These are phyloP conservation scores for Aspergillus panamensis DNA, from an alignment of 495 filamentous ascomycete species.

Conservation along the genomic window DNA sequence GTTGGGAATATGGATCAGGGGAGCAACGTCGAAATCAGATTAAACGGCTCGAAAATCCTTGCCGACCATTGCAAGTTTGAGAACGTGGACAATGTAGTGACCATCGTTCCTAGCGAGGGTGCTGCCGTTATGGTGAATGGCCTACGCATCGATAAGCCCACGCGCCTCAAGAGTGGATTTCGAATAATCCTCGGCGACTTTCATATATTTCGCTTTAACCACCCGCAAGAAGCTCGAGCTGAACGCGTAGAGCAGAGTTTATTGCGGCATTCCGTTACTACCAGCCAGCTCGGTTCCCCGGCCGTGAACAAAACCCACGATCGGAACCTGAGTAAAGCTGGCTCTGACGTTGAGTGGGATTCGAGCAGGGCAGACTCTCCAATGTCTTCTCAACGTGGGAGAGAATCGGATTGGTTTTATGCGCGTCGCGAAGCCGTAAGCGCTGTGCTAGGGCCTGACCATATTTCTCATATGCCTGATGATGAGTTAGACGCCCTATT, in stretches of 20 bases:
- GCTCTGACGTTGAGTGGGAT: conserved; percentile 64
- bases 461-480: conserved; percentile 82
- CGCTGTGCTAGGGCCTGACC: conserved; percentile 86
- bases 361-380: conserved; percentile 77
- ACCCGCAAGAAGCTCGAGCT: conserved; percentile 90
- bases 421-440: conserved; percentile 88
- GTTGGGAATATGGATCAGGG: conserved; percentile 88
- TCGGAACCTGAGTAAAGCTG: conserved; percentile 68
- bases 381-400: conserved; percentile 58
- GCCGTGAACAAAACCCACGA: conserved; percentile 71
- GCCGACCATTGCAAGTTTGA: conserved; percentile 92
- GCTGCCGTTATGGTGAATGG: conserved; percentile 98
- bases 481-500: conserved; percentile 94
- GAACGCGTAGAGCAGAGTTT: conserved; percentile 88
- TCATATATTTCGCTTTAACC: conserved; percentile 98
- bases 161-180: conserved; percentile 82
- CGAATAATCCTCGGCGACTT: conserved; percentile 97
- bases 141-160: conserved; percentile 75
- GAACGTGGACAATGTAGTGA: conserved; percentile 86
- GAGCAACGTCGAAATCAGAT: conserved; percentile 77
- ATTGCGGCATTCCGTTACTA: conserved; percentile 82
- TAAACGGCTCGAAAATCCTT: conserved; percentile 92
- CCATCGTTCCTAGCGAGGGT: conserved; percentile 79
- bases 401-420: conserved; percentile 95
- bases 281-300: conserved; percentile 71